These are phyloP conservation scores for Austroboletus novae-zelandiae DNA, from an alignment of 1,284 basidiomycete genomes.

Conservation along the genomic window DNA sequence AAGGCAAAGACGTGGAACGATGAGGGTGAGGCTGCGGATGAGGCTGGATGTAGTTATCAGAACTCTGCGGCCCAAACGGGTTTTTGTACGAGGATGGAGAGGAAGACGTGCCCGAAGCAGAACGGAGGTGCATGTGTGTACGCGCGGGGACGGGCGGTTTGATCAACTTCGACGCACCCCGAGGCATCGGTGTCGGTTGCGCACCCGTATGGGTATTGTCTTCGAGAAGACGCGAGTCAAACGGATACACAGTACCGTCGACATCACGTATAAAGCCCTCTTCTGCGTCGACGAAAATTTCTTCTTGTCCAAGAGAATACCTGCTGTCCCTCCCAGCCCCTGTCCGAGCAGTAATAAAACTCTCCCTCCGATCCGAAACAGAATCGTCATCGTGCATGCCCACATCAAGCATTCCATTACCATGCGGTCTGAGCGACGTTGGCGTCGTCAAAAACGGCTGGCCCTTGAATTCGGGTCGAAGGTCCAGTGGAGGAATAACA, in stretches of 20 bases:
- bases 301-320: conserved; percentile 31
- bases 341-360: conserved; percentile 56
- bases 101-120: conserved; percentile 21
- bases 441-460: conserved; percentile 35
- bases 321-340: conserved; percentile 31
- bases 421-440: conserved; percentile 31
- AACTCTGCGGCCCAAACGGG: conserved; percentile 17
- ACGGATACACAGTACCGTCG: conserved; percentile 20
- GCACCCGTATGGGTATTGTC: conserved; percentile 8
- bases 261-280: conserved; percentile 23
- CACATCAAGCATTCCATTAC: conserved; percentile 26
- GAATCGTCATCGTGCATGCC: conserved; percentile 41
- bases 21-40: conserved; percentile 7
- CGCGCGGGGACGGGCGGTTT: conserved; percentile 28
- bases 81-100: conserved; percentile 28
- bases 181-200: not conserved
- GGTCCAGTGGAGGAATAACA: conserved; percentile 53
- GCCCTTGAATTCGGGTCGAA: conserved; percentile 53
- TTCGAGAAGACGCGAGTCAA: conserved; percentile 18
- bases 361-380: conserved; percentile 49
- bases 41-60: conserved; percentile 12
- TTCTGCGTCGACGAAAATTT: conserved; percentile 37
- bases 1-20: conserved; percentile 7
- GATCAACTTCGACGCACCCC: not conserved
- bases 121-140: conserved; percentile 10